phyloP scores from a whole-genome alignment of 192 early-diverging fungal species.

The Podila verticillata region DNA sequence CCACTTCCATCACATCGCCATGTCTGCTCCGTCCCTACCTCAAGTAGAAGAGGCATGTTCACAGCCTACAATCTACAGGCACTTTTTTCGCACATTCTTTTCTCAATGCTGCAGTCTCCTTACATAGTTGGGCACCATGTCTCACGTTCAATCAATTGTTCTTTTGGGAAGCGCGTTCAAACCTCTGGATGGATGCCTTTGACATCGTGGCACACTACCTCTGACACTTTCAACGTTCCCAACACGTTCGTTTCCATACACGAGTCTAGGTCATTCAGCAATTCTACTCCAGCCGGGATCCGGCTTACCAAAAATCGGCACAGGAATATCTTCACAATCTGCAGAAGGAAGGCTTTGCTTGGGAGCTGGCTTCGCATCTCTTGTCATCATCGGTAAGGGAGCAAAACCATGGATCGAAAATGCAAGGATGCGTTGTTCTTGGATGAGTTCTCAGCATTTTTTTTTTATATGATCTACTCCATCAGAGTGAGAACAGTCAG shows the following conservation, averaged over 20 bases:
- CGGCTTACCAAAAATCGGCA: conserved; percentile 48
- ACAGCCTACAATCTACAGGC: not conserved
- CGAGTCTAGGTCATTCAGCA: conserved; percentile 55
- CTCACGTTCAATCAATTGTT: not conserved
- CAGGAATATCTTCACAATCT: conserved; percentile 65
- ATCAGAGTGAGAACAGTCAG: conserved; percentile 54
- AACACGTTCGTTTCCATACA: not conserved
- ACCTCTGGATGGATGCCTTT: not conserved
- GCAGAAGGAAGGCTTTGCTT: conserved; percentile 61
- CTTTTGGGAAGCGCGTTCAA: conserved; percentile 2
- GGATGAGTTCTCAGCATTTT: too few species aligned
- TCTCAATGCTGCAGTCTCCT: not conserved
- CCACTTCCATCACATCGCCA: not conserved
- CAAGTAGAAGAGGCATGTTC: conserved; percentile 49
- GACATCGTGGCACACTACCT: not conserved
- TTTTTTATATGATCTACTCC: not conserved
- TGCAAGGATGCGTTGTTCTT: too few species aligned
- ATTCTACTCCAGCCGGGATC: conserved; percentile 55
- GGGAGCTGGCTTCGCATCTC: conserved; percentile 65
- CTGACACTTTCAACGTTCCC: not conserved
- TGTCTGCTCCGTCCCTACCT: conserved; percentile 37
- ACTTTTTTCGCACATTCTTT: not conserved
- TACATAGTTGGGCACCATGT: not conserved
- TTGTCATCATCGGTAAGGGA: conserved; percentile 54
- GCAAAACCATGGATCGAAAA: conserved; percentile 14